Base-by-base conservation (phyloP, 2,329 filamentous ascomycete genomes). In the Verticillium zaregamsianum region DNA sequence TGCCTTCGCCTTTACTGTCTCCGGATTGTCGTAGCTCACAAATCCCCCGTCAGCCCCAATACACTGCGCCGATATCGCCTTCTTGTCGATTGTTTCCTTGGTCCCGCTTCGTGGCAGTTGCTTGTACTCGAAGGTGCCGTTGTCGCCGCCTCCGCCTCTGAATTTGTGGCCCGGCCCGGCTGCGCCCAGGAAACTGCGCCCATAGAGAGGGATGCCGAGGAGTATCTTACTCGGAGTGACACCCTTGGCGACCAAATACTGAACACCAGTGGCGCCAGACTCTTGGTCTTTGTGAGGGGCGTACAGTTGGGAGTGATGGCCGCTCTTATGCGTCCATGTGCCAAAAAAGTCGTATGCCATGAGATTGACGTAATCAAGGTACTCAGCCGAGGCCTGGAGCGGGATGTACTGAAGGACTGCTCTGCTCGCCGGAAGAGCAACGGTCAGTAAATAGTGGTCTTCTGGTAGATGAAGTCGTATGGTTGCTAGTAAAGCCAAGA, bases 281-380 rank as follows among this genome's bases (percentile, higher is more conserved):
- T 84, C 79, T 65, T 89, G 83, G 65, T 83, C 84, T 65, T 85
- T 82, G 60, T 74, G 78, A 62, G 86, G 82, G 1, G 86, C 79
- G 70, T 88, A 91, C 1, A 95, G 83, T 71, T 93, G 90, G 5
- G 90, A 86, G 60, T 94, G 91, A 72, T 94, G 90, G 7, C 90
- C 91, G 55, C 85, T 86, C 62, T 82, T 83, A 33, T 79, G 72
- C 1, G 84, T 85, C 90, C 90, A 93, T 3, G 85, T 80, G 1
- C 91, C 90, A 31, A 84, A 87, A 70, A 93, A 91, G 73, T 95
- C 91, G 74, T 93, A 95, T 1, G 90, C 85, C 84, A 90, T 92
- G 39, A 95, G 77, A 72, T 94, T 94, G 72, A 95, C 77, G 65
- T 88, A 82, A 73, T 94, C 90, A 39, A 95, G 80, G 67, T 90